Evolutionary conservation across 805 yeast species (phyloP), one percentile per base, ranked within the genome.

Genomic region (Kurtzmaniella cleridarum): DNA sequence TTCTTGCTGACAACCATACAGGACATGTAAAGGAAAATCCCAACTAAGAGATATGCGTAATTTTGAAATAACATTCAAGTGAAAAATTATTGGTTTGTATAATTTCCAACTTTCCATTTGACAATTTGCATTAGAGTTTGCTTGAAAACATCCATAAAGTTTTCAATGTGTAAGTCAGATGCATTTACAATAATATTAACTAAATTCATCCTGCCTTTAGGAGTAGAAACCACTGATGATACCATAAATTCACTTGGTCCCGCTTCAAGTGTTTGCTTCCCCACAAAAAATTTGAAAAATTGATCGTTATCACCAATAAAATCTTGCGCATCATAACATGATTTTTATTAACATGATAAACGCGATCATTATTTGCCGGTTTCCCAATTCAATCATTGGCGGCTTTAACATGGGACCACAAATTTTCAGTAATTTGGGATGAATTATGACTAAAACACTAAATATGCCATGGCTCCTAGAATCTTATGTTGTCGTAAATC

Each of bases 171-270:
- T 5, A 20, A 20, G 5, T 20, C 24, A 20, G 24, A 8, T 5
- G 24, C 24, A 20, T 20, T 8, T 8, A 20, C 24, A 20, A 20
- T 20, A 8, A 8, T 20, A 20, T 20, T 20, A 8, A 64, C 66
- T 13, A 64, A 34, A 36, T 60, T 64, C 46, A 66, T 45, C 2
- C 73, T 71, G 0, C 66, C 62, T 8, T 31, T 16, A 2, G 52
- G 42, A 2, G 66, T 51, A 6, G 64, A 56, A 6, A 64, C 47
- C n/a, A 60, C 47, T 35, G 47, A 56, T 35, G 47, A 20, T 9
- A 63, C 35, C 52, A 62, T 57, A 39, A 65, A 60, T n/a, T 66
- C 70, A 12, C 61, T 41, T 2, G 66, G 59, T 1, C 44, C 40
- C 0, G 64, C 42, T 36, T 66, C 73, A 1, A 49, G 54, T 40